Evolutionary conservation across 2,329 filamentous ascomycete genomes (phyloP), one percentile per base, ranked within the genome.

Genomic region (Metarhizium album): DNA sequence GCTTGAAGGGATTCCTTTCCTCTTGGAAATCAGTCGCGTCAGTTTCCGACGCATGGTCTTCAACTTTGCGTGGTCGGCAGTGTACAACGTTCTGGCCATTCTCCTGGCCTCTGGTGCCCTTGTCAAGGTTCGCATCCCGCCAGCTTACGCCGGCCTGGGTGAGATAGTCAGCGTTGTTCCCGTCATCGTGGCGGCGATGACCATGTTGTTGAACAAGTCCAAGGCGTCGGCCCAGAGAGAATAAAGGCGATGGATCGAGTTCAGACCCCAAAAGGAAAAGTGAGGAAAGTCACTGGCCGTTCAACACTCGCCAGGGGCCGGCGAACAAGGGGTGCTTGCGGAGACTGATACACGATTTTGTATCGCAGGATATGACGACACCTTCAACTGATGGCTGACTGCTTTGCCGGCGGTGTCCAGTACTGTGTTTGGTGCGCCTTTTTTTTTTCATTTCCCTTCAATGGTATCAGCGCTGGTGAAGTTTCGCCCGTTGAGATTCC

Each of bases 81-180:
- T 80, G 2, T 86, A 86, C 64, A 87, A 86, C 53, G 29, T 76
- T 5, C 70, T 80, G 51, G 82, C 82, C 0, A 71, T 86, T 13
- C 60, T 82, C 42, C 64, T 86, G 16, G 82, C 78, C 4, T 72
- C 74, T 1, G 82, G 82, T 0, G 79, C 75, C 0, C 76, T 81
- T 59, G 75, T 77, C 8, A 68, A 71, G 53, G 67, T 74, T 2
- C 69, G 78, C 46, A 72, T 75, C 49, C 72, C 76, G n/a, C 67
- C 66, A 2, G 66, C 63, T 14, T 70, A 66, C 67, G 80, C 82
- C 0, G 83, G 80, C 1, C 55, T 85, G 45, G 82, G 82, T 0
- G 82, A 86, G 67, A 63, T 86, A 46, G 77, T 82, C 13, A 85
- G 81, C 60, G 76, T 86, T 0, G 46, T 81, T 54, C 82, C 82